Conservation (phyloP, 148 eudicot genomes). For the Vaccinium macrocarpon region DNA sequence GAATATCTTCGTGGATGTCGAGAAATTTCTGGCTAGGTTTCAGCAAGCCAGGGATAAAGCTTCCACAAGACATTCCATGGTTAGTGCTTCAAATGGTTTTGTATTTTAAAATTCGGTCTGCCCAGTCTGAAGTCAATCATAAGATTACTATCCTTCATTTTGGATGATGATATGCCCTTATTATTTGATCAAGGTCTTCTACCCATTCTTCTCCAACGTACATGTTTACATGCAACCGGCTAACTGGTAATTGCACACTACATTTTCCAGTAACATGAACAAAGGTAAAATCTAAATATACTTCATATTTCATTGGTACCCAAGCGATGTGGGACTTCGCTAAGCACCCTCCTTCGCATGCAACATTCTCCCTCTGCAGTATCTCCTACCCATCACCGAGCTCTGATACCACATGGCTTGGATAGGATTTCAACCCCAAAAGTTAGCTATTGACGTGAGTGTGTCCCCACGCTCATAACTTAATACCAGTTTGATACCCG, state of each 20-base stretch:
- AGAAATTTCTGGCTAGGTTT: slow-evolving; percentile 50
- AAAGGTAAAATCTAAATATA: background rate
- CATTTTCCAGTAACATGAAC: background rate
- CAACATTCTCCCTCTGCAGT: background rate
- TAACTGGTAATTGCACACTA: background rate
- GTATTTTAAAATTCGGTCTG: background rate
- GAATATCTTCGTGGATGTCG: slow-evolving; percentile 66
- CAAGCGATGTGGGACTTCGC: background rate
- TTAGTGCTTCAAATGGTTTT: slow-evolving; percentile 17
- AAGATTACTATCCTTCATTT: background rate
- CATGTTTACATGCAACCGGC: background rate
- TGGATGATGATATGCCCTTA: background rate
- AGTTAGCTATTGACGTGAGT: background rate
- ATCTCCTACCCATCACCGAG: background rate
- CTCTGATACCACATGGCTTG: background rate
- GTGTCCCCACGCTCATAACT: no score
- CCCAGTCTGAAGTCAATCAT: background rate
- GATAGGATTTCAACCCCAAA: background rate
- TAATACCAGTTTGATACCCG: background rate
- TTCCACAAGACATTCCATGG: slow-evolving; percentile 42
- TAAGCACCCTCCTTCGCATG: background rate
- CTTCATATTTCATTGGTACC: background rate
- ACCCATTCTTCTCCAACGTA: background rate
- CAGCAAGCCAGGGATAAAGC: slow-evolving; percentile 39
- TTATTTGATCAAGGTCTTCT: background rate